Conservation (phyloP, 2,329 filamentous ascomycete species). For the Cytospora leucostoma region DNA sequence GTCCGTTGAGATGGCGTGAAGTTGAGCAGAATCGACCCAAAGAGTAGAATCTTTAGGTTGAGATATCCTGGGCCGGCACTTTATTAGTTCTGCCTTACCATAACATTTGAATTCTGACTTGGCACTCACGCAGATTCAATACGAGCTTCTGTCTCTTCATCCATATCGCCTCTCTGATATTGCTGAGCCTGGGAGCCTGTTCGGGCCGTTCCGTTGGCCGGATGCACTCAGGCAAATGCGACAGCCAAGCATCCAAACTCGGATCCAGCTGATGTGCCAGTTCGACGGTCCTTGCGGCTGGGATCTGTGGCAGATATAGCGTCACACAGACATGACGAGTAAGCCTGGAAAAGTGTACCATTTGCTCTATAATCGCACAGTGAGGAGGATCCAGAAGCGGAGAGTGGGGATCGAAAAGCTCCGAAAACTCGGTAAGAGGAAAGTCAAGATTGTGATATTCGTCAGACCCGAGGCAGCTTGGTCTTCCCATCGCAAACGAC, state of each 20-base stretch:
- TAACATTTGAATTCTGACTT: background rate
- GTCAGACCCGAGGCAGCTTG: conserved; percentile 50
- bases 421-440: conserved; percentile 31
- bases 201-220: conserved; percentile 27
- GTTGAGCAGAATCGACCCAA: conserved; percentile 33
- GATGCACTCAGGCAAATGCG: conserved; percentile 31
- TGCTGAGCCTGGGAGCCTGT: conserved; percentile 29
- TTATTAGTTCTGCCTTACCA: background rate
- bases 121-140: conserved; percentile 31
- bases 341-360: conserved; percentile 36
- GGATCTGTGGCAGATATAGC: conserved; percentile 32
- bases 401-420: conserved; percentile 6
- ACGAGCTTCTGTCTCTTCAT: conserved; percentile 35
- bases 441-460: conserved; percentile 48
- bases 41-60: conserved; percentile 34
- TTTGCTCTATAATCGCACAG: conserved; percentile 34
- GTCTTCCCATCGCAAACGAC: conserved; percentile 50
- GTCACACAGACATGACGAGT: conserved; percentile 33
- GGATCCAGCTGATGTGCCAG: conserved; percentile 32
- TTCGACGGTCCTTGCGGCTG: conserved; percentile 28
- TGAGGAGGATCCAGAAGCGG: conserved; percentile 32
- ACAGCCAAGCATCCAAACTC: conserved; percentile 32
- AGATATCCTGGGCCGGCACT: conserved; percentile 30
- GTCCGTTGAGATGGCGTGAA: conserved; percentile 29
- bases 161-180: conserved; percentile 32